Evolutionary conservation across 805 yeast species (phyloP), one percentile per base, ranked within the genome.

Genomic region (Candida khao-thaluensis): DNA sequence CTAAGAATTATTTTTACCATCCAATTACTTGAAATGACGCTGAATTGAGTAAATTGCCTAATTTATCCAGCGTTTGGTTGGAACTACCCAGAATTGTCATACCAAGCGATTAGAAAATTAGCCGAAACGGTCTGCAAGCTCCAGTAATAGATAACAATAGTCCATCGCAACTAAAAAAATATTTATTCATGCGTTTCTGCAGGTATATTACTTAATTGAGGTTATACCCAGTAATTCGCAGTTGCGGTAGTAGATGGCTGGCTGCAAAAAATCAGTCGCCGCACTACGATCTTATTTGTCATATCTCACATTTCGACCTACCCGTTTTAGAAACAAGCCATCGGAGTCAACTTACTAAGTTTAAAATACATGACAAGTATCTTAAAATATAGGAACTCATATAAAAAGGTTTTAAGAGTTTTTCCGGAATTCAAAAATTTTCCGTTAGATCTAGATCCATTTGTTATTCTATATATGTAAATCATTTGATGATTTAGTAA

Each of bases 191-290:
- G 15, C 5, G 10, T 21, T 8, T 12, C 29, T 17, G 28, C 12
- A 7, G 28, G 12, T n/a, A 6, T 24, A 20, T 34, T 26, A 25
- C 29, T 26, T 17, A 24, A 7, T 26, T 25, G 37, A 34, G 29
- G 24, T 23, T 23, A 21, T 31, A 31, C 35, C 32, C 24, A 30
- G 34, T 18, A 30, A 30, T 5, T 27, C 12, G 34, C 39, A 25
- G 24, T 8, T 22, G 7, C 7, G 16, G 7, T n/a, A 29, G n/a
- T 25, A 27, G 24, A 30, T 15, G 42, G 42, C 42, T 38, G 42
- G 42, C 36, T 38, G 42, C 42, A 38, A 38, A 35, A 35, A 12
- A 5, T 11, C 5, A 20, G 17, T 22, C 17, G 35, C 35, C 35
- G 35, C 35, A 31, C 35, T 12, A 31, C 26, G 7, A 14, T 5